phyloP scores from a whole-genome alignment of 2,329 filamentous ascomycete genomes.

The Trichoderma arundinaceum region DNA sequence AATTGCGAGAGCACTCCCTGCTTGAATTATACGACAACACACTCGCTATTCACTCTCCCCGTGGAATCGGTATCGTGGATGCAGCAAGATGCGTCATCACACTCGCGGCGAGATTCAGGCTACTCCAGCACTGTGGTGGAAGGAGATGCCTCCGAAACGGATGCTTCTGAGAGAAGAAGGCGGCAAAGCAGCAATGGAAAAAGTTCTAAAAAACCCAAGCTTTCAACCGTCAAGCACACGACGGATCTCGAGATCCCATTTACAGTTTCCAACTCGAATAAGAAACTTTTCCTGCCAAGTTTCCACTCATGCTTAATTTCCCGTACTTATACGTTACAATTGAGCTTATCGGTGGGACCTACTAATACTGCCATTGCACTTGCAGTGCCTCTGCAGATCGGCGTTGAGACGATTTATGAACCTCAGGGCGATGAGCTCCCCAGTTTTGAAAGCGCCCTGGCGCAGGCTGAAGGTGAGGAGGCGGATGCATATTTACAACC shows the following conservation, averaged over 20 bases:
- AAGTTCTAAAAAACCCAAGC: conserved; percentile 37
- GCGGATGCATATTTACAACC: conserved; percentile 52
- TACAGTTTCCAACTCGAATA: conserved; percentile 52
- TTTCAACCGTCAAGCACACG: conserved; percentile 46
- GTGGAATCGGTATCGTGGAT: conserved; percentile 51
- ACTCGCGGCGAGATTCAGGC: conserved; percentile 59
- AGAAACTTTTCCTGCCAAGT: conserved; percentile 59
- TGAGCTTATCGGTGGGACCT: conserved; percentile 52
- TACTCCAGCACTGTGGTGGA: conserved; percentile 54
- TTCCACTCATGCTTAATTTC: conserved; percentile 65
- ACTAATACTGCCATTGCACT: conserved; percentile 53
- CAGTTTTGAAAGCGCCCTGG: conserved; percentile 57
- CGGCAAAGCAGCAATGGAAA: conserved; percentile 35
- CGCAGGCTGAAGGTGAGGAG: conserved; percentile 50
- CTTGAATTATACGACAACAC: conserved; percentile 55
- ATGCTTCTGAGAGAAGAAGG: conserved; percentile 36
- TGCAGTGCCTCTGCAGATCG: conserved; percentile 58
- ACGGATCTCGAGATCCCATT: conserved; percentile 56
- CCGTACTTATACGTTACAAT: conserved; percentile 59
- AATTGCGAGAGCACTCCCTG: conserved; percentile 49
- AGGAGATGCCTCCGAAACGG: conserved; percentile 46
- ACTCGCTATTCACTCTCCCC: conserved; percentile 47
- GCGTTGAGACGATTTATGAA: conserved; percentile 49
- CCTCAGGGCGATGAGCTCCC: conserved; percentile 49
- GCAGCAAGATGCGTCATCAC: conserved; percentile 40